These are phyloP conservation scores for Dictyostelium intermedium DNA, from an alignment of 78 protist genomes.

Conservation along the genomic window DNA sequence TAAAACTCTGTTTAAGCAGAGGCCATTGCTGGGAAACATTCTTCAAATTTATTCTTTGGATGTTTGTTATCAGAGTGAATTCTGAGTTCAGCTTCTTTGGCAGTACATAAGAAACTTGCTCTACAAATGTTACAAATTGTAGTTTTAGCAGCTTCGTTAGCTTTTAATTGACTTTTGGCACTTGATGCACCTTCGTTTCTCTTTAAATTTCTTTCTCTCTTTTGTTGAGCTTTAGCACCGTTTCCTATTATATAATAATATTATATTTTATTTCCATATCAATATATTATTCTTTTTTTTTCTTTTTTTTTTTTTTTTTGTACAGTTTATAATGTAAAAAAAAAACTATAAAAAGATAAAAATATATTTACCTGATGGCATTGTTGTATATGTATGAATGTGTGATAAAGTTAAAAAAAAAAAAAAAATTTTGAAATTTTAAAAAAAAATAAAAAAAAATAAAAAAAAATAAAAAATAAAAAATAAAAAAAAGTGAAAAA, in stretches of 20 bases:
- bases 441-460: neutral
- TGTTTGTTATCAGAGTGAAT: slow-evolving; percentile 81
- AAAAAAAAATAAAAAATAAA: neutral
- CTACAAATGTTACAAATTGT: slow-evolving; percentile 78
- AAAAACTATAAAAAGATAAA: neutral
- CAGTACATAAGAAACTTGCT: slow-evolving; percentile 61
- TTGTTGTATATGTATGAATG: slow-evolving; percentile 1
- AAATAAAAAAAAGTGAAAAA: neutral
- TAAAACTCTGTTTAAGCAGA: neutral
- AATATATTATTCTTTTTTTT: neutral
- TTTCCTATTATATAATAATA: slow-evolving; percentile 33
- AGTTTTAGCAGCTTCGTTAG: slow-evolving; percentile 75
- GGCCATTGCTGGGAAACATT: slow-evolving; percentile 59
- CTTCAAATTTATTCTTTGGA: slow-evolving; percentile 50
- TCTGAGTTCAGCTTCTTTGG: slow-evolving; percentile 70
- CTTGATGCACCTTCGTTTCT: slow-evolving; percentile 29
- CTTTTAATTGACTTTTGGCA: slow-evolving; percentile 65
- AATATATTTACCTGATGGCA: slow-evolving; percentile 8
- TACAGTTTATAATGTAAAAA: neutral
- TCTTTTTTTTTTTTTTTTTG: no score
- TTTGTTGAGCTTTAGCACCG: slow-evolving; percentile 84
- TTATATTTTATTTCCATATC: neutral
- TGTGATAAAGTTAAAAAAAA: neutral
- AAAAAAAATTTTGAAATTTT: neutral
- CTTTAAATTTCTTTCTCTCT: slow-evolving; percentile 73